These are phyloP conservation scores for Colletotrichum agaves DNA, from an alignment of 2,329 filamentous ascomycete species.

Conservation along the genomic window DNA sequence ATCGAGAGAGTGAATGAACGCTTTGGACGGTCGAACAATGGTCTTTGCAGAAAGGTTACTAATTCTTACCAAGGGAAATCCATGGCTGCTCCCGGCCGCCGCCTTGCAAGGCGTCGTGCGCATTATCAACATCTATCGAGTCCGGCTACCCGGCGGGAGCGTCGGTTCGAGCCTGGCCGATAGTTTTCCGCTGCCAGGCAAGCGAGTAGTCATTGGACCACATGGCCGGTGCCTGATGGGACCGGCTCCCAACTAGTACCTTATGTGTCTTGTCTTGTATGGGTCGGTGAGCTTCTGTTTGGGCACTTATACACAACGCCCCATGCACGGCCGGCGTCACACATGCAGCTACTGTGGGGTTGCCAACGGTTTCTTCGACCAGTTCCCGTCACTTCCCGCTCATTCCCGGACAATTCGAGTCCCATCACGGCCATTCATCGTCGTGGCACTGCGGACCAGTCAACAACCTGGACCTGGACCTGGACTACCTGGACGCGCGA, in stretches of 20 bases:
- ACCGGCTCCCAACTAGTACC: slow-evolving; percentile 30
- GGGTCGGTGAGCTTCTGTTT: slow-evolving; percentile 35
- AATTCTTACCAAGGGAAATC: neutral
- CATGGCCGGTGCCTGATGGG: slow-evolving; percentile 38
- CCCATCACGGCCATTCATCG: slow-evolving; percentile 5
- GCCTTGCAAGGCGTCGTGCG: slow-evolving; percentile 9
- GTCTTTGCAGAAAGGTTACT: slow-evolving; percentile 9
- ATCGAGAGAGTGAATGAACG: neutral
- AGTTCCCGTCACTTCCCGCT: slow-evolving; percentile 25
- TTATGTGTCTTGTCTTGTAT: slow-evolving; percentile 41
- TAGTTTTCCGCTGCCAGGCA: slow-evolving; percentile 26
- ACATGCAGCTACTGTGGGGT: slow-evolving; percentile 37
- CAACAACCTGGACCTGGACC: slow-evolving; percentile 3
- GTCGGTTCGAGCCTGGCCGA: slow-evolving; percentile 29
- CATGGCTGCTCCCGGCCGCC: slow-evolving; percentile 6
- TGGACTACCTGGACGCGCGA: neutral
- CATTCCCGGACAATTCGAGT: slow-evolving; percentile 7
- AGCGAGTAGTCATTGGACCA: slow-evolving; percentile 33
- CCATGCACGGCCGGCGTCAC: slow-evolving; percentile 38
- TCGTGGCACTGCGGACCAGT: slow-evolving; percentile 21
- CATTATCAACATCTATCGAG: slow-evolving; percentile 31
- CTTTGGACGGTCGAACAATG: neutral
- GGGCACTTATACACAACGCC: slow-evolving; percentile 36
- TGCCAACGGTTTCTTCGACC: slow-evolving; percentile 13
- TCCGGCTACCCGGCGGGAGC: slow-evolving; percentile 26